Conservation (phyloP, 441 rosid genomes). For the California macrophylla region DNA sequence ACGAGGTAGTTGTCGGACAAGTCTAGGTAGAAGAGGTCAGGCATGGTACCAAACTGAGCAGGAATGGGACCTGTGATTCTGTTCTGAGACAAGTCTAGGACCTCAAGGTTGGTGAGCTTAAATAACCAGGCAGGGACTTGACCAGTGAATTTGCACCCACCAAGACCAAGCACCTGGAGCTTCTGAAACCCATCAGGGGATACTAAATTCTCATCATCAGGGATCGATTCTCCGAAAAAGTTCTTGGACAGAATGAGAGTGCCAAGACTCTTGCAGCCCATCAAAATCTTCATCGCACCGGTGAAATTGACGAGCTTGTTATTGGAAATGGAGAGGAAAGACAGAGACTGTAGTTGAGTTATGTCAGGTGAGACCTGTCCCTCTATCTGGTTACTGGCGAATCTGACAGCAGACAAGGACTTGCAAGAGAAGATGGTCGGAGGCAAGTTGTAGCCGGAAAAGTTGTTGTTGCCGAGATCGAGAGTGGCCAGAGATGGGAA, state of each 20-base stretch:
- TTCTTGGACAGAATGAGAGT: conserved; percentile 52
- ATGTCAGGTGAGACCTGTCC: too few species aligned
- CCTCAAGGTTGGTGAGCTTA: conserved; percentile 34
- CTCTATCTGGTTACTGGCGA: too few species aligned
- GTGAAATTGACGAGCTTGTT: conserved; percentile 40
- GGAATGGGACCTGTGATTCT: conserved; percentile 44
- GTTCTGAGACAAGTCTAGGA: conserved; percentile 77
- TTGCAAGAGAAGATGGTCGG: conserved; percentile 38
- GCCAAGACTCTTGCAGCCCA: conserved; percentile 45
- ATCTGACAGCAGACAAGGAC: too few species aligned
- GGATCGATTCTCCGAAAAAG: conserved; percentile 43
- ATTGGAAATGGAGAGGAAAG: conserved; percentile 53
- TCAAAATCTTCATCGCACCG: conserved; percentile 45
- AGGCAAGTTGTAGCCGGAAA: conserved; percentile 43
- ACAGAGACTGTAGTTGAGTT: conserved; percentile 26
- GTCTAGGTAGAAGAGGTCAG: conserved; percentile 62
- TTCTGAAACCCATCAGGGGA: conserved; percentile 29
- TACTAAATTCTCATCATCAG: conserved; percentile 30
- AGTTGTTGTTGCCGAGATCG: conserved; percentile 62
- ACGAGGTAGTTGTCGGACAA: conserved; percentile 57
- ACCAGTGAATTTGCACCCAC: conserved; percentile 50
- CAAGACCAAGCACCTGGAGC: conserved; percentile 50
- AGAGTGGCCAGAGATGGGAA: conserved; percentile 42
- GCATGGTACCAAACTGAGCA: conserved; percentile 40
- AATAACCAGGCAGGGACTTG: conserved; percentile 50